Evolutionary conservation across 2,329 filamentous ascomycete species (phyloP), one percentile per base, ranked within the genome.

Genomic region (Colletotrichum euphorbiae): DNA sequence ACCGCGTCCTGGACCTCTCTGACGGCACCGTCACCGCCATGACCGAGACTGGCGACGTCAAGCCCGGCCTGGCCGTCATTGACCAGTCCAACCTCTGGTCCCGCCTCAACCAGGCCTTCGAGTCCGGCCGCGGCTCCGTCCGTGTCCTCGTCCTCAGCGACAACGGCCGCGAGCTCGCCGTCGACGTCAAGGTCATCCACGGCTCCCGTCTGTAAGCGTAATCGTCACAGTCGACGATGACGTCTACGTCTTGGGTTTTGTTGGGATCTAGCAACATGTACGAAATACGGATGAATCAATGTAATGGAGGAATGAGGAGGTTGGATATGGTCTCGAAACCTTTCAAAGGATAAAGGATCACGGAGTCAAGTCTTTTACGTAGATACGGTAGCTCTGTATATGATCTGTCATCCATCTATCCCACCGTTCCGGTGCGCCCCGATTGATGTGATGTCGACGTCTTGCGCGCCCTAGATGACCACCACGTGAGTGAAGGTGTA

Each of bases 121-220:
- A 93, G 83, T 91, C 93, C 75, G 96, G 96, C 80, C 93, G 94
- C 80, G 96, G 96, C 81, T 94, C 90, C 79, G 92, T 99, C 78
- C 93, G 96, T 75, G 94, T 97, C 77, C 90, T 98, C 71, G 96
- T 99, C 82, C 94, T 99, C 84, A 93, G 90, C 82, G 96, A 99
- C 82, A 87, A 91, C 77, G 94, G 94, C 76, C 90, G 91, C 77
- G 96, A 99, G 90, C 90, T 99, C 78, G 94, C 92, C 75, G 96
- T 99, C 75, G 96, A 99, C 89, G 96, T 97, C 90, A 98, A 98
- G 92, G 92, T 97, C 79, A 92, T 98, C 79, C 96, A 99, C 85
- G 89, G 88, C 78, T 90, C 88, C 73, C 87, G 86, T 76, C 82
- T 91, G 80, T 91, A 89, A 84, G 74, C 69, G 70, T 63, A 69